These are phyloP conservation scores for Pneumocystis canis DNA, from an alignment of 1,139 yeast species.

Conservation along the genomic window DNA sequence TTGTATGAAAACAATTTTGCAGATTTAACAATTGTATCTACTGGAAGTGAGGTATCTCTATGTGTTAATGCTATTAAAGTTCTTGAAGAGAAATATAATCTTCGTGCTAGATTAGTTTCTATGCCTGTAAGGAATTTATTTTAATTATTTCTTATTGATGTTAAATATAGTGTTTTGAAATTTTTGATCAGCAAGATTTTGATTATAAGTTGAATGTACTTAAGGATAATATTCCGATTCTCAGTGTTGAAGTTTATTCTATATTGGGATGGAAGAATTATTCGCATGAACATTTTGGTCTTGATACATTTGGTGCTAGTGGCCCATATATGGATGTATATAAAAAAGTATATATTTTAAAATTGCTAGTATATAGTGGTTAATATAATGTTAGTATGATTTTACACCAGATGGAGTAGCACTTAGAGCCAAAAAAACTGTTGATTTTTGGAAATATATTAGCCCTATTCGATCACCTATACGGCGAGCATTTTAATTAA, in stretches of 20 bases:
- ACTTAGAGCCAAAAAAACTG: slow-evolving; percentile 65
- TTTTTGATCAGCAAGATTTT: slow-evolving; percentile 5
- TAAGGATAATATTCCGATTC: slow-evolving; percentile 87
- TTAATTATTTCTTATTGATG: slow-evolving; percentile 59
- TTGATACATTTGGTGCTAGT: slow-evolving; percentile 93
- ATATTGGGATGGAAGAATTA: slow-evolving; percentile 90
- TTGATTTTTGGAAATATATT: slow-evolving; percentile 63
- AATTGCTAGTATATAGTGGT: background rate
- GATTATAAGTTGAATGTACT: slow-evolving; percentile 63
- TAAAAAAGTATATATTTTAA: slow-evolving; percentile 30
- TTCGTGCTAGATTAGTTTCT: slow-evolving; percentile 73
- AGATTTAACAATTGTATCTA: slow-evolving; percentile 66
- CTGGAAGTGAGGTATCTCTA: slow-evolving; percentile 91
- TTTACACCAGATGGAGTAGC: slow-evolving; percentile 93
- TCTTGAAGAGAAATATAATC: slow-evolving; percentile 44
- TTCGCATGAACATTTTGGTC: slow-evolving; percentile 93
- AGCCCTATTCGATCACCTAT: slow-evolving; percentile 12
- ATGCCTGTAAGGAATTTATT: slow-evolving; percentile 88
- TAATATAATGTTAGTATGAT: slow-evolving; percentile 35
- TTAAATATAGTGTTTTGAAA: background rate
- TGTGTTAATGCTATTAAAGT: slow-evolving; percentile 69
- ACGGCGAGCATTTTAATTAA: slow-evolving; percentile 44
- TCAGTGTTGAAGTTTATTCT: slow-evolving; percentile 89
- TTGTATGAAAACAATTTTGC: slow-evolving; percentile 43
- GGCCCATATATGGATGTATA: slow-evolving; percentile 79